phyloP scores from a whole-genome alignment of 2,329 filamentous ascomycete species.

The Fusarium liriodendri region DNA sequence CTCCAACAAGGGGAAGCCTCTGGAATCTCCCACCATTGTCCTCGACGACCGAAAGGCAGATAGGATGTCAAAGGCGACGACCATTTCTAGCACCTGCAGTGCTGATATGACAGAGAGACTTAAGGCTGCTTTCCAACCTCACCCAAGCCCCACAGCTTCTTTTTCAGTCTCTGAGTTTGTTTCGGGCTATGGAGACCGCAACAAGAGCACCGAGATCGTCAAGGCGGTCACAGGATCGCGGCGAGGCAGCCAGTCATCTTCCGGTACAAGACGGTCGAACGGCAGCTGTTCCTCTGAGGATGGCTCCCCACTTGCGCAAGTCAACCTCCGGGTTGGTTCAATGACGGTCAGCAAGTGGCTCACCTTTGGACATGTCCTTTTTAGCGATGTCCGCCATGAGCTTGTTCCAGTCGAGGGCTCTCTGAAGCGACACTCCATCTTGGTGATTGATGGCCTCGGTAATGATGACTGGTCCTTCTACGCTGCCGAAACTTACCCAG shows the following conservation, averaged over 20 bases:
- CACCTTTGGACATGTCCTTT: slow-evolving; percentile 84
- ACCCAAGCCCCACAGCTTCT: slow-evolving; percentile 55
- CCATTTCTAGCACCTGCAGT: slow-evolving; percentile 64
- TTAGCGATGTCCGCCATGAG: slow-evolving; percentile 82
- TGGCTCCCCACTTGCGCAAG: slow-evolving; percentile 73
- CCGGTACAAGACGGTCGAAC: slow-evolving; percentile 54
- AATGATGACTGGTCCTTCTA: slow-evolving; percentile 92
- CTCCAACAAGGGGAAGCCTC: slow-evolving; percentile 49
- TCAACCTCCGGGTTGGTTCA: slow-evolving; percentile 82
- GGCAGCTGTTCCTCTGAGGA: slow-evolving; percentile 64
- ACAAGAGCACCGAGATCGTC: slow-evolving; percentile 19
- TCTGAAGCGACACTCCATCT: slow-evolving; percentile 67
- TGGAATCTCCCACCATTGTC: slow-evolving; percentile 62
- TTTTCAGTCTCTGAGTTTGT: slow-evolving; percentile 56
- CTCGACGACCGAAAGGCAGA: slow-evolving; percentile 47
- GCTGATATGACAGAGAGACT: slow-evolving; percentile 66
- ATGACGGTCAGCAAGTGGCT: slow-evolving; percentile 91
- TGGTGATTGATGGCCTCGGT: slow-evolving; percentile 86
- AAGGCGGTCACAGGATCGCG: slow-evolving; percentile 47
- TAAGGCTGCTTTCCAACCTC: slow-evolving; percentile 59
- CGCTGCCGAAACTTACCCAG: slow-evolving; percentile 82
- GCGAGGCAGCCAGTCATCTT: slow-evolving; percentile 47
- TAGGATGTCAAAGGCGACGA: slow-evolving; percentile 49
- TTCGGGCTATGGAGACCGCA: slow-evolving; percentile 43
- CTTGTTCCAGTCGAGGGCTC: slow-evolving; percentile 59